A percentile compares a stretch with the other conserved stretches of the same genome.
Conservation (phyloP, 257 asterid species). For the Vinca minor region DNA sequence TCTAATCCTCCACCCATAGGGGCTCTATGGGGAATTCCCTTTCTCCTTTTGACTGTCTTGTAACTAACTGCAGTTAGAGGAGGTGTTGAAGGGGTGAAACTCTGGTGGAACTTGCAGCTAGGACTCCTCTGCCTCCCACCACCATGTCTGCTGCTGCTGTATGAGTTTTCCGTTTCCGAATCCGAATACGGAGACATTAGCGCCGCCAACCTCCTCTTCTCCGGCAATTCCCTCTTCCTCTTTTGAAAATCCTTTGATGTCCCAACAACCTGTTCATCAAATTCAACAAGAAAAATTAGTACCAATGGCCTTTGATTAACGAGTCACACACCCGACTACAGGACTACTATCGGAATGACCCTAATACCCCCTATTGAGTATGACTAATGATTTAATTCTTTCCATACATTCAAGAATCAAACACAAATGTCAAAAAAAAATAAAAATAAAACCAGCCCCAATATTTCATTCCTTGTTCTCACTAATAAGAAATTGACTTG, state of each 20-base stretch:
- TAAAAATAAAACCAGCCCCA: too few relatives aligned
- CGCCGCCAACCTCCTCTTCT: conserved; percentile 22
- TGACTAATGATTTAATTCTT: too few relatives aligned
- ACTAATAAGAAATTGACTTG: too few relatives aligned
- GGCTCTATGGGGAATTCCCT: conserved; percentile 90
- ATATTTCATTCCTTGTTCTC: too few relatives aligned
- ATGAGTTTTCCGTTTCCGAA: conserved; percentile 54
- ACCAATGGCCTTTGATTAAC: too few relatives aligned
- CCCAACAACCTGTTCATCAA: conserved; percentile 60
- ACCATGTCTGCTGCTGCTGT: conserved; percentile 44
- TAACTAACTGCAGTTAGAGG: conserved; percentile 48
- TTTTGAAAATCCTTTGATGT: conserved; percentile 41
- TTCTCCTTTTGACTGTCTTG: conserved; percentile 63
- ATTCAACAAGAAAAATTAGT: neutral
- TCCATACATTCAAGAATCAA: too few relatives aligned
- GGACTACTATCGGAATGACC: too few relatives aligned
- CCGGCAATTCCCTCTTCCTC: conserved; percentile 28
- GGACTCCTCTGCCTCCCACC: conserved; percentile 20
- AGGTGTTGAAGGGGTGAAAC: conserved; percentile 74
- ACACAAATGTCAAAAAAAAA: too few relatives aligned
- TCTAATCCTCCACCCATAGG: conserved; percentile 57
- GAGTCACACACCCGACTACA: too few relatives aligned
- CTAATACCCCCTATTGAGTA: too few relatives aligned
- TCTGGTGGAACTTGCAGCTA: too few relatives aligned
- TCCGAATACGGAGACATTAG: conserved; percentile 1